Evolutionary conservation across 805 yeast genomes (phyloP), one percentile per base, ranked within the genome.

Genomic region (Wickerhamiella shivajii): DNA sequence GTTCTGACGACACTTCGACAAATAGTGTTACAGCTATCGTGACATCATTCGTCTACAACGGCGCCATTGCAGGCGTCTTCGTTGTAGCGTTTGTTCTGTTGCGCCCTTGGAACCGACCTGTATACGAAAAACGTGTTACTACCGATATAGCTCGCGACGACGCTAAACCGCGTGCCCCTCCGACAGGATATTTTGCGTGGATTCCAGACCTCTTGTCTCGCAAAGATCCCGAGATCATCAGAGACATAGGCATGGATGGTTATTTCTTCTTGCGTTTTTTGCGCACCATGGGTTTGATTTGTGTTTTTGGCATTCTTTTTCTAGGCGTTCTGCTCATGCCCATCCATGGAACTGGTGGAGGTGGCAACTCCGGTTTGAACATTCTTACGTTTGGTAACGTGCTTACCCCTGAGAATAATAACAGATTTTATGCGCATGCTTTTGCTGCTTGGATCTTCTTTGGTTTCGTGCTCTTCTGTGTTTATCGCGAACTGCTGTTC

Each of bases 171-270:
- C 74, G 69, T 19, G 83, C 90, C 1, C 59, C 84, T 28, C 77
- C 85, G 2, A 54, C 53, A 14, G 90, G 84, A 22, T 63, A 76
- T 2, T 55, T 74, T 50, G 60, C 66, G 20, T 85, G 96, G 97
- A 37, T 84, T 8, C 42, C 55, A 6, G 73, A 75, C 5, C 51
- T 87, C 18, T 45, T 79, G 31, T 57, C 66, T 30, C 74, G 78
- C 49, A 70, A 81, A 1, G 84, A 79, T 36, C 60, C 77, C 30
- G 79, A 79, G 49, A 64, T 85, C 36, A 70, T 87, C 39, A 74
- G 76, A 43, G 92, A 87, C 47, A 77, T 90, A 14, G 97, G 96
- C 12, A 52, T 87, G n/a, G 97, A 87, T 52, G 96, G 95, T 4
- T 87, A 80, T 59, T 75, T 90, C 50, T 87, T 85, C 53, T 57